A percentile compares a stretch with the other conserved stretches of the same genome.
Evolutionary conservation across 1,284 basidiomycete genomes (phyloP).

Genomic region (Wallemia hederae): DNA sequence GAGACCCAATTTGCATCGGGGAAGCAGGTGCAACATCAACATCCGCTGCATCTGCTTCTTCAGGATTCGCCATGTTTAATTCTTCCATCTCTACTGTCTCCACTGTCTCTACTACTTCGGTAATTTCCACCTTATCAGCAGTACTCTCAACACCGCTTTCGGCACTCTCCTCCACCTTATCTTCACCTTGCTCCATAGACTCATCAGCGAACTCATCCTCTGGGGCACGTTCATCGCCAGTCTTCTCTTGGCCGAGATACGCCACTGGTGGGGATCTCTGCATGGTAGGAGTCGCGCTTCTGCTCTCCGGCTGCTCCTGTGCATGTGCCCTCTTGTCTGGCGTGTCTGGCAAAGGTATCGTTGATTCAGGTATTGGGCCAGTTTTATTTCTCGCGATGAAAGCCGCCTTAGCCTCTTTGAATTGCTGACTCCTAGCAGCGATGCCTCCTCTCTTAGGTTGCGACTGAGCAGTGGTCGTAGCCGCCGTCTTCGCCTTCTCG

Average conservation of each 20-base stretch:
- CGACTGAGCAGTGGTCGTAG: constrained; percentile 9
- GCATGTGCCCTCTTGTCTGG: neutral
- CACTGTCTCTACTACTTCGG: no score
- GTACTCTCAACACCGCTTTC: no score
- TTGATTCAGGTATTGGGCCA: neutral
- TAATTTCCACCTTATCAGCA: no score
- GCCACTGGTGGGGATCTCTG: neutral
- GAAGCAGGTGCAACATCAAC: no score
- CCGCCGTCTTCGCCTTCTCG: constrained; percentile 31
- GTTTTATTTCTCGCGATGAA: neutral
- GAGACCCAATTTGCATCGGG: neutral
- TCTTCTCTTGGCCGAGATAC: neutral
- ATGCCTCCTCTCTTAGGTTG: neutral
- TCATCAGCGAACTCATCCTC: no score
- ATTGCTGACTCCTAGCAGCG: neutral
- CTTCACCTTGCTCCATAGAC: no score
- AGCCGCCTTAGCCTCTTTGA: neutral
- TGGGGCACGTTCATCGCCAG: neutral
- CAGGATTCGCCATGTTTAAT: no score
- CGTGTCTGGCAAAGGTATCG: neutral
- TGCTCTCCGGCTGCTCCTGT: neutral
- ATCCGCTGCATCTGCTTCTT: no score
- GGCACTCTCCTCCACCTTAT: no score
- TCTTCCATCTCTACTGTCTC: no score
- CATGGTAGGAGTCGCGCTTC: neutral